These are phyloP conservation scores for Fraxinus anomala DNA, from an alignment of 257 asterid genomes.

Conservation along the genomic window DNA sequence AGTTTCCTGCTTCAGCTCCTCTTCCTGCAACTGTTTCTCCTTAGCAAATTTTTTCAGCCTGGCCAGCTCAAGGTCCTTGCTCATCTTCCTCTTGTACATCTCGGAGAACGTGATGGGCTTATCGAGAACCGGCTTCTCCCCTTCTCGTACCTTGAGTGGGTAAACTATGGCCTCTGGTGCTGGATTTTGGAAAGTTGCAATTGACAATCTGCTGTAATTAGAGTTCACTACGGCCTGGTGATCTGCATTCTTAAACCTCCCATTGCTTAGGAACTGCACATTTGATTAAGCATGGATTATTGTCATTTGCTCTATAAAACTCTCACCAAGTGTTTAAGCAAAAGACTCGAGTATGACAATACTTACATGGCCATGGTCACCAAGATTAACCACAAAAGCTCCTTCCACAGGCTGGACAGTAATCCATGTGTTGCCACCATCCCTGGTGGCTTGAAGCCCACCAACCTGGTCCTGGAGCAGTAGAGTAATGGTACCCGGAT, in stretches of 20 bases:
- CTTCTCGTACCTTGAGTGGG: constrained; percentile 58
- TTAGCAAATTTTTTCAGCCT: constrained; percentile 62
- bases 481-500: constrained; percentile 86
- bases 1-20: constrained; percentile 15
- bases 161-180: constrained; percentile 70
- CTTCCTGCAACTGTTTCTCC: constrained; percentile 40
- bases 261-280: constrained; percentile 75
- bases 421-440: constrained; percentile 84
- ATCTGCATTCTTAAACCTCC: constrained; percentile 93
- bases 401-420: constrained; percentile 85
- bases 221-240: constrained; percentile 94
- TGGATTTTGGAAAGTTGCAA: constrained; percentile 88
- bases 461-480: constrained; percentile 90
- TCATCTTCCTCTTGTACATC: constrained; percentile 88
- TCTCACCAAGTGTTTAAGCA: too few species aligned
- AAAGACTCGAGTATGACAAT: background rate
- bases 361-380: constrained; percentile 85
- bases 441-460: constrained; percentile 89
- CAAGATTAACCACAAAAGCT: constrained; percentile 89
- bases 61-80: constrained; percentile 67
- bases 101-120: constrained; percentile 62
- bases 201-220: constrained; percentile 60
- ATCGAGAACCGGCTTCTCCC: constrained; percentile 53
- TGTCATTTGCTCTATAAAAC: background rate
- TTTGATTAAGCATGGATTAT: background rate